Conservation (phyloP, 805 yeast genomes). For the Starmerella lactis-condensi region DNA sequence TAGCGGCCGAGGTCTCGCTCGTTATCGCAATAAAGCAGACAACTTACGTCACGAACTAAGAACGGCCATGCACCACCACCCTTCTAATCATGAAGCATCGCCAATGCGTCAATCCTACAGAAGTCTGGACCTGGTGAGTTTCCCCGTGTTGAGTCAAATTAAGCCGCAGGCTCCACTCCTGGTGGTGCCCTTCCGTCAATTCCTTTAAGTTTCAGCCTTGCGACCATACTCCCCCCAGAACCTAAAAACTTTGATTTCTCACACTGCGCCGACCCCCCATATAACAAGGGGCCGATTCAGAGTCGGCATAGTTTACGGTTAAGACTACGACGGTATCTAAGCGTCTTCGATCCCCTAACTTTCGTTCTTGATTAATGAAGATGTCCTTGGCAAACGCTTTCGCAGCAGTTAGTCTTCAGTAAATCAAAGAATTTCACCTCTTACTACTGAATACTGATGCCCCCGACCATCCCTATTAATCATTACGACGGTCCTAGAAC, state of each 20-base stretch:
- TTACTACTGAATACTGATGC: constrained; percentile 27
- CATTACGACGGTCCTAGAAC: constrained; percentile 32
- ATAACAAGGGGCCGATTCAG: constrained; percentile 25
- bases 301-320: constrained; percentile 31
- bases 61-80: constrained; percentile 16
- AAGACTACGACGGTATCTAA: constrained; percentile 30
- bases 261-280: constrained; percentile 15
- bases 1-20: constrained; percentile 31
- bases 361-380: constrained; percentile 32
- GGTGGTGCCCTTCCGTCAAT: constrained; percentile 14
- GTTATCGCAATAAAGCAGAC: constrained; percentile 34
- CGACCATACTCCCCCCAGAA: constrained; percentile 28
- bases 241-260: constrained; percentile 1
- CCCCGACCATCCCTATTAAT: constrained; percentile 27
- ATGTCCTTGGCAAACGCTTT: constrained; percentile 33
- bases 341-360: constrained; percentile 33
- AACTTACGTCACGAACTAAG: constrained; percentile 25
- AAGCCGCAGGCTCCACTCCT: constrained; percentile 14
- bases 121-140: constrained; percentile 10
- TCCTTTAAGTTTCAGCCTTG: constrained; percentile 12
- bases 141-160: constrained; percentile 13
- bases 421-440: constrained; percentile 32
- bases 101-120: constrained; percentile 14
- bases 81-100: constrained; percentile 15
- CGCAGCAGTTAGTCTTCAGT: constrained; percentile 32